Percentiles rank a stretch among this genome's conserved stretches.
phyloP scores from a whole-genome alignment of 2,329 filamentous ascomycete species.

The Myriosclerotinia scirpicola region DNA sequence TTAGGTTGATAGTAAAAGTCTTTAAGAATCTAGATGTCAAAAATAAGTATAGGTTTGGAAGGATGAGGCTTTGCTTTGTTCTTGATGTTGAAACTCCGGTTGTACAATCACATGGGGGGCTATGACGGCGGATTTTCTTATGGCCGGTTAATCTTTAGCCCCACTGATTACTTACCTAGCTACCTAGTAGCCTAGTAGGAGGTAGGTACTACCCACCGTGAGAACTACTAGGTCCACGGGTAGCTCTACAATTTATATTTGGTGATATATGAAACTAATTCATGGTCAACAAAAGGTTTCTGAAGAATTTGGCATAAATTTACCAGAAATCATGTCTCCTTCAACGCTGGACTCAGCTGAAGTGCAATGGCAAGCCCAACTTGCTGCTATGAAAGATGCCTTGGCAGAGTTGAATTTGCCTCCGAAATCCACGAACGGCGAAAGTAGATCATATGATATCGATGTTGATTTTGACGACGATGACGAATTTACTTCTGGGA shows the following conservation, averaged over 20 bases:
- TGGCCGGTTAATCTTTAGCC: constrained; percentile 8
- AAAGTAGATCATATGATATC: constrained; percentile 52
- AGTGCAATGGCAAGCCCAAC: constrained; percentile 79
- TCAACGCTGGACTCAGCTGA: constrained; percentile 41
- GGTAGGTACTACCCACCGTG: background rate
- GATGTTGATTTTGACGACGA: constrained; percentile 67
- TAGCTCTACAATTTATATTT: background rate
- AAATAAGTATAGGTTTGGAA: background rate
- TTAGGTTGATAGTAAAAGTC: background rate
- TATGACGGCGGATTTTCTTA: constrained; percentile 23
- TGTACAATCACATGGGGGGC: constrained; percentile 13
- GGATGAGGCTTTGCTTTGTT: constrained; percentile 21
- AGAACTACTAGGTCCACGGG: background rate
- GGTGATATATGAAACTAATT: background rate
- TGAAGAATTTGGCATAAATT: background rate
- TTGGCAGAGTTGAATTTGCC: constrained; percentile 69
- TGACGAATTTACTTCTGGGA: constrained; percentile 52
- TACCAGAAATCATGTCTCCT: constrained; percentile 14
- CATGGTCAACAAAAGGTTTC: background rate
- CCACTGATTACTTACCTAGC: background rate
- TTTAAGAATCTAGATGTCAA: background rate
- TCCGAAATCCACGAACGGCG: constrained; percentile 43
- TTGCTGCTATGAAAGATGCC: constrained; percentile 81
- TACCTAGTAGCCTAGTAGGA: too few relatives aligned
- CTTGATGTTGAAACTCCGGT: constrained; percentile 14